Base-by-base conservation (phyloP, 257 asterid genomes). In the Striga asiatica region DNA sequence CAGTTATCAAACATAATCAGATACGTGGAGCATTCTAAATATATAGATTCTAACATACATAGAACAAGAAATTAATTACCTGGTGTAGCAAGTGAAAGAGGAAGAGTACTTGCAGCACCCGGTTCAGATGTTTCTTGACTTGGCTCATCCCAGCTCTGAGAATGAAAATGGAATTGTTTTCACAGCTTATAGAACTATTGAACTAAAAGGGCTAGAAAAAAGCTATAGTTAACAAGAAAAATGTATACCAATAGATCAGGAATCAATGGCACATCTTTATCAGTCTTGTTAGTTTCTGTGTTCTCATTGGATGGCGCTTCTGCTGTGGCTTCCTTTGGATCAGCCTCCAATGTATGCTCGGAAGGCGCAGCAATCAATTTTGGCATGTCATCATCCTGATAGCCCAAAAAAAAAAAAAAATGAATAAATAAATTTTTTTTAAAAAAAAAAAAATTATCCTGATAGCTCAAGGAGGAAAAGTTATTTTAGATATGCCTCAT, bases 131-230 rank as follows among this genome's bases (percentile, higher is more conserved):
- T 61, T 85, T 74, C 83, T 64, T 65, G 78, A 58, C 39, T 60
- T 22, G 76, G 74, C 23, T 78, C 91, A 21, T 80, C 88, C 67
- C 81, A 69, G 70, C 80, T 73, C 95, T 86, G 77, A 49, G 13
- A 68, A 65, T 18, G 10, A 24, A 4, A 11, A 21, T 19, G 13
- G 21, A 46, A 51, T 0, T 14, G 29, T 9, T 48, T 3, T 8
- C 0, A 48, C 35, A 29, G 9, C 35, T 29, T 34, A 34, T 13
- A 0, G 41, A 57, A 62, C 47, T 54, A 13, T 1, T 50, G 28
- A 23, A 4, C 60, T 28, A 29, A 38, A 21, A 41, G n/a, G n/a
- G 32, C 46, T 38, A 12, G 4, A 13, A 12, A 37, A 12, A n/a
- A n/a, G 13, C 51, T 31, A n/a, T n/a, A n/a, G n/a, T n/a, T n/a